Evolutionary conservation across 2,329 filamentous ascomycete species (phyloP).

Genomic region (Calonectria fujianensis): DNA sequence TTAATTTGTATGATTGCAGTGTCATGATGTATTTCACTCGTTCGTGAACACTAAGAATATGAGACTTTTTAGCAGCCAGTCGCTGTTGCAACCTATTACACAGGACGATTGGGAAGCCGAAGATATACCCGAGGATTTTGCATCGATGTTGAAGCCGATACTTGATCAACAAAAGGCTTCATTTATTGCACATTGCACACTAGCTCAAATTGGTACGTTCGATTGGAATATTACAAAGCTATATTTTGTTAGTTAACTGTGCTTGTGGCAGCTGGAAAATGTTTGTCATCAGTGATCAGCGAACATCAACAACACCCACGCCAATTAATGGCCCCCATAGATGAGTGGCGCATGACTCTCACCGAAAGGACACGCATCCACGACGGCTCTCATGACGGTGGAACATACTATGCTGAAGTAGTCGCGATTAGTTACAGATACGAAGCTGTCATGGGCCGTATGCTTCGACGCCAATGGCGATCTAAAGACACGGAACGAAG

Average conservation of each 20-base stretch:
- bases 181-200: slow-evolving; percentile 31
- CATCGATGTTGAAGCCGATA: slow-evolving; percentile 5
- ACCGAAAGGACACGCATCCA: slow-evolving; percentile 23
- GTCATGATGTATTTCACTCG: slow-evolving; percentile 36
- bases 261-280: neutral
- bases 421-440: slow-evolving; percentile 43
- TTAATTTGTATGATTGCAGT: neutral
- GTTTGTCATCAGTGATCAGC: neutral
- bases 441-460: slow-evolving; percentile 44
- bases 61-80: neutral
- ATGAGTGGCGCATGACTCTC: slow-evolving; percentile 37
- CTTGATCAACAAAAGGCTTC: slow-evolving; percentile 31
- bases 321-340: slow-evolving; percentile 15
- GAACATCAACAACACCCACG: slow-evolving; percentile 16
- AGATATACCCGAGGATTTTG: neutral
- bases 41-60: slow-evolving; percentile 42
- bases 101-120: slow-evolving; percentile 45
- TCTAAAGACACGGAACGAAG: neutral
- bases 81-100: neutral
- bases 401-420: slow-evolving; percentile 28
- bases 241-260: neutral
- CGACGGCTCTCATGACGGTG: neutral
- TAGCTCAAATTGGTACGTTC: slow-evolving; percentile 41
- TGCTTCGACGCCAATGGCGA: slow-evolving; percentile 37
- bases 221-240: neutral